Evolutionary conservation across 2,329 filamentous ascomycete species (phyloP), one percentile per base, ranked within the genome.

Genomic region (Apiospora sp.): DNA sequence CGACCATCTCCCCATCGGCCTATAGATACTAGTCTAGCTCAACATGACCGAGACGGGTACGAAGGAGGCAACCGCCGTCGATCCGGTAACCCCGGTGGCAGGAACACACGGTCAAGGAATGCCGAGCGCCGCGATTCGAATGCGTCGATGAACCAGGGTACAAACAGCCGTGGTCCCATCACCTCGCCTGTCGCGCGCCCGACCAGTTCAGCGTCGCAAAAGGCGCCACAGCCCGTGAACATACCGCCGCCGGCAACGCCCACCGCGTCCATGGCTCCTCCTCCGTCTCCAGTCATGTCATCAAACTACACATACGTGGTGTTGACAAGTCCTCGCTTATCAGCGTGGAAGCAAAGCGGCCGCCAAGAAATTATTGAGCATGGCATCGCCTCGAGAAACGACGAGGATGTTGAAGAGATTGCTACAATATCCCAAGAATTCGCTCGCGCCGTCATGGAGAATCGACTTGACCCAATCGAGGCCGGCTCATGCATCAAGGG

Each of bases 401-500:
- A 92, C 75, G 90, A 93, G 76, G 92, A 97, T 78, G 84, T 89
- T 10, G 86, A 92, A 67, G 89, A 91, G 72, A 84, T 97, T 49
- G 91, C 92, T 43, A 88, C 88, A 19, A 85, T 98, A 30, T 94
- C 95, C 76, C 94, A 98, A 83, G 96, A 99, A 81, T 89, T 98
- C 49, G 89, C 96, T 48, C 91, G 92, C 74, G 91, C 94, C 46
- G 91, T 92, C 24, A 83, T 97, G 16, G 92, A 94, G 78, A 88
- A 87, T 58, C 89, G 91, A 68, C 82, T 98, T 67, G 86, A 89
- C 51, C 86, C 94, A 2, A 80, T 83, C 7, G 92, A 95, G 77
- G 92, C 93, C 68, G 96, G 95, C 37, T 84, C 83, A 27, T 89
- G 91, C 72, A 88, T 98, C 72, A 93, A 92, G 78, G 91, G 95